Base-by-base conservation (phyloP, 768 basidiomycete genomes). In the Phylloporus sp. region DNA sequence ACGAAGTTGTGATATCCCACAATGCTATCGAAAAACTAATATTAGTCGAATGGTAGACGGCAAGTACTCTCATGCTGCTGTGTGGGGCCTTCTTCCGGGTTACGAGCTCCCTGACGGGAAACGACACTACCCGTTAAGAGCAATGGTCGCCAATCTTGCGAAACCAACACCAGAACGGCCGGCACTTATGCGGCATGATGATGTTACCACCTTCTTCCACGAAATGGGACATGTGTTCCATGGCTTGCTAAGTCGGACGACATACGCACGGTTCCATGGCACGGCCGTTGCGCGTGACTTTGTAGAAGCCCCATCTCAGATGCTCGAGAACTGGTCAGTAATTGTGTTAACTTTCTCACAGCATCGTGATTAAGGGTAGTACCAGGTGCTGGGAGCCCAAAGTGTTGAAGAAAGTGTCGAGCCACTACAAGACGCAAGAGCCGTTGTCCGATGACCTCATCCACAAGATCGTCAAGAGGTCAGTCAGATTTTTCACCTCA, bases 111-210 rank as follows among this genome's bases (percentile, higher is more conserved):
- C 77, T 0, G 70, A 80, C 50, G 84, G 83, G 38, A 76, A 76
- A 45, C 78, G 87, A 27, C 76, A 75, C 63, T 91, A 90, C 65
- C 91, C 91, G 3, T 67, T 90, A 45, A 69, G 84, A 1, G 86
- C 86, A 4, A 94, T 94, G 91, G 92, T 94, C 7, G 91, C 92
- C 34, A 94, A 93, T 66, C 79, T 95, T 10, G 88, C 91, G 5
- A 95, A 94, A 64, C 77, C 88, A 4, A 91, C 89, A 2, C 80
- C 84, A 2, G 82, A 85, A 6, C 84, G 85, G 53, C 90, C 90
- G 2, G 90, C 89, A 18, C 72, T 92, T 31, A 88, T 95, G 89
- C 74, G 80, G n/a, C 89, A 92, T 54, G 84, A 86, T 59, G 88
- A 91, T 51, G 90, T 91, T 1, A 89, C 90, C 11, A 94, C 91